phyloP scores from a whole-genome alignment of 108 stramenopile genomes.

The Stephanodiscus minutulus region DNA sequence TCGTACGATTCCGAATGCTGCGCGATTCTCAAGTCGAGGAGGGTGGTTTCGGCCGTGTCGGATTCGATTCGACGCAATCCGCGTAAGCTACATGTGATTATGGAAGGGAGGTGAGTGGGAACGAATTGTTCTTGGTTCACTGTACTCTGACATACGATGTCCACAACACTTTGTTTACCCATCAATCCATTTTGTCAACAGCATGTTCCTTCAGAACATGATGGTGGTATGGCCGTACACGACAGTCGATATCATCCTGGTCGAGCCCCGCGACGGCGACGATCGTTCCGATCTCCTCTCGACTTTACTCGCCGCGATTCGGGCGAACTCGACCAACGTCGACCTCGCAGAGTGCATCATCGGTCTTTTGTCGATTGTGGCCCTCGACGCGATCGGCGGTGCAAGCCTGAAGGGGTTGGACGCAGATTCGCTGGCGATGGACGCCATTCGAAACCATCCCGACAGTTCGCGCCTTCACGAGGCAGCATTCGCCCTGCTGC shows the following conservation, averaged over 20 bases:
- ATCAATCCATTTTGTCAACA: not conserved
- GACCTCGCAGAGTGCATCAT: slow-evolving; percentile 15
- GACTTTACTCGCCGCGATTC: slow-evolving; percentile 8
- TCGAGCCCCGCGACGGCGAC: slow-evolving; percentile 5
- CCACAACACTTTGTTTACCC: not conserved
- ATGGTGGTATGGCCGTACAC: slow-evolving; percentile 20
- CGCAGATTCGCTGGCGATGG: slow-evolving; percentile 8
- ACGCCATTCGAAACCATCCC: slow-evolving; percentile 16
- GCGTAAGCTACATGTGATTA: slow-evolving; percentile 12
- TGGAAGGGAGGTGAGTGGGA: slow-evolving; percentile 21
- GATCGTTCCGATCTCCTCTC: slow-evolving; percentile 14
- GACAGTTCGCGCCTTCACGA: slow-evolving; percentile 11
- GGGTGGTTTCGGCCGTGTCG: slow-evolving; percentile 12
- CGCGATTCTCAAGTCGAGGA: slow-evolving; percentile 21
- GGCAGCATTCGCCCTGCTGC: slow-evolving; percentile 15
- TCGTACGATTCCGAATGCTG: slow-evolving; percentile 33
- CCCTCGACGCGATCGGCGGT: slow-evolving; percentile 16
- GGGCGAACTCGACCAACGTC: not conserved
- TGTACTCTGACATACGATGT: not conserved
- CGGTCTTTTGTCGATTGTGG: slow-evolving; percentile 21
- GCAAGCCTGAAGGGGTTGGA: slow-evolving; percentile 6
- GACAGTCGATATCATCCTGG: slow-evolving; percentile 13
- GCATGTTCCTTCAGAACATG: slow-evolving; percentile 37
- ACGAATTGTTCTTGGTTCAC: not conserved
- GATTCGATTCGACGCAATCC: slow-evolving; percentile 26